Evolutionary conservation across 495 filamentous ascomycete genomes (phyloP), one percentile per base, ranked within the genome.

Genomic region (Penicillium dipodomyicola): DNA sequence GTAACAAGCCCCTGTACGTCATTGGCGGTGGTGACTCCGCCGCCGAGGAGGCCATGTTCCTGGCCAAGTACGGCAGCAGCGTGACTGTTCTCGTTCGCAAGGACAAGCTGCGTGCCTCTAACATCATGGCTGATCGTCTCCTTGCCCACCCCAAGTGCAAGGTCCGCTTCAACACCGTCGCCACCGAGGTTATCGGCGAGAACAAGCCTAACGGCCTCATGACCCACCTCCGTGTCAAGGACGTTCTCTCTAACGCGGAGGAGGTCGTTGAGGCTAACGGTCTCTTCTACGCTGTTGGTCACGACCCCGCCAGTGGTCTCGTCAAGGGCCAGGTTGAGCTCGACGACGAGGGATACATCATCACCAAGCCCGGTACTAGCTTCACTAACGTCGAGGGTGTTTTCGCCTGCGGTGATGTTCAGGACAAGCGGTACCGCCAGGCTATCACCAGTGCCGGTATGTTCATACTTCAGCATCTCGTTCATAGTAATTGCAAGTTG

Each of bases 341-440:
- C 56, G 94, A 99, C 69, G 82, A 80, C 45, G 94, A 97, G 54
- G 84, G 85, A 6, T 99, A 99, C 69, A 86, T 99, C 37, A 65
- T 92, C 60, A 97, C 95, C 41, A 82, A 88, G 72, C 87, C 93
- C 3, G 94, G 94, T 29, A 93, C 91, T 49, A 90, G 90, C 60
- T 81, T 86, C 60, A 99, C 94, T 42, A 96, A 84, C 70, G 71
- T 96, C 5, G 84, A 91, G 69, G 94, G 94, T 65, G 90, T 99
- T 9, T 99, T 97, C 71, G 94, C 94, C 49, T 93, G 92, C 43
- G 94, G 94, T 49, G 94, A 99, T 68, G 94, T 99, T 19, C 95
- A 97, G 78, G 95, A 99, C 70, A 97, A 97, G 84, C 86, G 88
- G 65, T 99, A 99, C 73, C 83, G 95, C 68, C 94, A 98, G 77